Evolutionary conservation across 2,329 filamentous ascomycete genomes (phyloP).

Genomic region (Pestalotiopsis sp.): DNA sequence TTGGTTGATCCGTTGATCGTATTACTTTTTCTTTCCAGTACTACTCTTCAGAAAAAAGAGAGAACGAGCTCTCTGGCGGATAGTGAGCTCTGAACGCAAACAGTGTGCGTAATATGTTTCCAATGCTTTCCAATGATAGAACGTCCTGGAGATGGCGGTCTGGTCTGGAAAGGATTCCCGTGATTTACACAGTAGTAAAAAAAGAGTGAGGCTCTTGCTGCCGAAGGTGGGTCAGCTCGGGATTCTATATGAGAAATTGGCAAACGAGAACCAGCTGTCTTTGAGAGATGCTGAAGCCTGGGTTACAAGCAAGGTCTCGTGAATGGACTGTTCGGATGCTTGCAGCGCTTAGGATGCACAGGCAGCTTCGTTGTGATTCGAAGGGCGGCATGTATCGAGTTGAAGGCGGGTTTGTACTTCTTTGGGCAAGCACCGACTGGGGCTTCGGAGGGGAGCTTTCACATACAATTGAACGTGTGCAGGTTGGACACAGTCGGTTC

Average conservation of each 20-base stretch:
- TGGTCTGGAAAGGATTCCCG: background rate
- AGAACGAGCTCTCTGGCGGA: background rate
- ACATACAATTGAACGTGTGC: conserved; percentile 19
- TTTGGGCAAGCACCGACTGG: conserved; percentile 25
- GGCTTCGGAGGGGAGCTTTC: conserved; percentile 22
- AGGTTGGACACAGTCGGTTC: conserved; percentile 25
- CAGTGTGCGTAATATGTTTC: background rate
- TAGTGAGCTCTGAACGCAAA: background rate
- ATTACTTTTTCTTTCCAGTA: background rate
- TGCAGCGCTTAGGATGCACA: conserved; percentile 24
- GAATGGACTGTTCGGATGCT: conserved; percentile 21
- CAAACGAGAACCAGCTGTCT: conserved; percentile 12
- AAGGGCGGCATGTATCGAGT: conserved; percentile 24
- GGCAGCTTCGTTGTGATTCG: conserved; percentile 25
- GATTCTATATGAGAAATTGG: conserved; percentile 12
- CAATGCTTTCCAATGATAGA: conserved; percentile 1
- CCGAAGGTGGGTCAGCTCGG: conserved; percentile 6
- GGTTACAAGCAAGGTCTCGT: conserved; percentile 23
- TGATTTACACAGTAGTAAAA: background rate
- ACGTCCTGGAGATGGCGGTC: conserved; percentile 3
- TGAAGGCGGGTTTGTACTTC: conserved; percentile 24
- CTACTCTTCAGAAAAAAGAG: background rate
- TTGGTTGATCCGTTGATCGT: background rate
- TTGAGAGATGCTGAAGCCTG: background rate
- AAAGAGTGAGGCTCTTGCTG: conserved; percentile 11